Evolutionary conservation across 768 basidiomycete genomes (phyloP), one percentile per base, ranked within the genome.

Genomic region (Boletus insuetus): DNA sequence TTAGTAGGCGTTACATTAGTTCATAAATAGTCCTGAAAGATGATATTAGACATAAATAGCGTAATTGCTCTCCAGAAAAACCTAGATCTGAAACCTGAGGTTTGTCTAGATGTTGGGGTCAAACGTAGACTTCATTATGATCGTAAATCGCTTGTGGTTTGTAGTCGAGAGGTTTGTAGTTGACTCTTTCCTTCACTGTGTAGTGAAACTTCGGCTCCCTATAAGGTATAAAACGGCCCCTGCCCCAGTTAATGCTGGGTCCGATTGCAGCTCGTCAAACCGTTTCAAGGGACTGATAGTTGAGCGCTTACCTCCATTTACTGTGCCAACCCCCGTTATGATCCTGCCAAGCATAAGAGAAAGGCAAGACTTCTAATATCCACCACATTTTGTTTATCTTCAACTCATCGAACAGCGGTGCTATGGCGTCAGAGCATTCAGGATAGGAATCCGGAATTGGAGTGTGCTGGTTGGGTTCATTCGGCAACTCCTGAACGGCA

Each of bases 341-440:
- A 54, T 88, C 83, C 64, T 89, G 87, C 77, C 78, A 86, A 19
- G 73, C 66, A 60, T 77, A 81, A 38, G 62, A 66, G 51, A 78
- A 63, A 16, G 86, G 88, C 0, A 89, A 29, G 26, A 89, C 70
- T 69, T 92, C 89, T 35, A 90, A 69, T n/a, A 87, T 34, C 87
- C 86, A 87, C 89, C 89, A 92, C 2, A 74, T 6, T 19, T 67
- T 69, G 16, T 68, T 66, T 9, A 46, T 45, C 65, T 72, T 67
- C 43, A 91, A 70, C 56, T 74, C 51, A 59, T 91, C 87, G 56
- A 82, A 71, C 2, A 84, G 60, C 1, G 79, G 80, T 63, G 81
- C 70, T n/a, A 82, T 40, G n/a, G 76, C 77, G 34, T 70, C 48
- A n/a, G 54, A 51, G 29, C 24, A 39, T 47, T 71, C 62, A 12